Evolutionary conservation across 2,329 filamentous ascomycete species (phyloP).

Genomic region (Torrubiella hemipterigena): DNA sequence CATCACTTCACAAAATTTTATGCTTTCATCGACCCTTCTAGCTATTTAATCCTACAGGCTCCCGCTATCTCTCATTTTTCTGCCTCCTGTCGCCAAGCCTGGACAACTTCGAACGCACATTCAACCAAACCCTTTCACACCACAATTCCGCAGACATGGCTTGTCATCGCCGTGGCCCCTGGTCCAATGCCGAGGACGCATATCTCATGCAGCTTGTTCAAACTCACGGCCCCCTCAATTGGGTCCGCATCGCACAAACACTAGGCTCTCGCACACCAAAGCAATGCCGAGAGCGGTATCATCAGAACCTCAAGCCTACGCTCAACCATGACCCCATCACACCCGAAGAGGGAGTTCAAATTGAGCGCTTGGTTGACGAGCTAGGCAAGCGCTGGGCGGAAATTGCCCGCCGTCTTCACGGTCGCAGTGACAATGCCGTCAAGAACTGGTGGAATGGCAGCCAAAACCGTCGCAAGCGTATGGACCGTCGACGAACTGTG

Average conservation of each 20-base stretch:
- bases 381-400: conserved; percentile 89
- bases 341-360: conserved; percentile 55
- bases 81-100: no score
- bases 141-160: no score
- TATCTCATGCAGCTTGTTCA: conserved; percentile 59
- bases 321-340: conserved; percentile 66
- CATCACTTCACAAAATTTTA: no score
- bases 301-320: conserved; percentile 77
- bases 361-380: conserved; percentile 64
- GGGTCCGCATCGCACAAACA: conserved; percentile 72
- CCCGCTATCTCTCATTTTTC: no score
- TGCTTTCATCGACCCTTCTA: no score
- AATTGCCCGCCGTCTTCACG: conserved; percentile 70
- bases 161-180: conserved; percentile 51
- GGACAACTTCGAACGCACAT: no score
- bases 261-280: conserved; percentile 76
- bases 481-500: conserved; percentile 24
- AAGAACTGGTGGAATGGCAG: conserved; percentile 98
- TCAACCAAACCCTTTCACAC: no score
- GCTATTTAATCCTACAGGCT: no score
- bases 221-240: conserved; percentile 68
- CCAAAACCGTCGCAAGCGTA: conserved; percentile 64
- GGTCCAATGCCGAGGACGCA: conserved; percentile 67
- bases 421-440: conserved; percentile 86
- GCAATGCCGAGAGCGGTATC: conserved; percentile 88